Conservation (phyloP, 331 rosid genomes). For the Quercus phellos region DNA sequence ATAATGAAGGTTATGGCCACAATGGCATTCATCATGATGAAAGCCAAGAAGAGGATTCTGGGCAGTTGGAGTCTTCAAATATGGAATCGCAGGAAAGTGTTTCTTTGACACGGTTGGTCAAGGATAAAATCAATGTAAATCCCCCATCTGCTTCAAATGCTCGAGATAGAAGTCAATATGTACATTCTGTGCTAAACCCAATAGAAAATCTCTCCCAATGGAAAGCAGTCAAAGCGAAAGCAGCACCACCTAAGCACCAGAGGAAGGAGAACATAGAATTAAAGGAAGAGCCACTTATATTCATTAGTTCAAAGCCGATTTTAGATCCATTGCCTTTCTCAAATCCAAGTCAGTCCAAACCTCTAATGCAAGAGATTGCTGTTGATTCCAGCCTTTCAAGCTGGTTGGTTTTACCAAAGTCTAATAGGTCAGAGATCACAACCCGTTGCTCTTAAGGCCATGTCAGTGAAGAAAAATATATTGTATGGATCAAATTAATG, state of each 20-base stretch:
- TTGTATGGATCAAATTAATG: slow-evolving; percentile 8
- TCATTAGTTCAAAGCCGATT: slow-evolving; percentile 17
- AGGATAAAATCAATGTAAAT: slow-evolving; percentile 18
- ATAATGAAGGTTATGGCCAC: slow-evolving; percentile 8
- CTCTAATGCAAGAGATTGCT: slow-evolving; percentile 48
- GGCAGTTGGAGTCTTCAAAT: slow-evolving; percentile 11
- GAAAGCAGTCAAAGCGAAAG: slow-evolving; percentile 80
- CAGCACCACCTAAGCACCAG: slow-evolving; percentile 44
- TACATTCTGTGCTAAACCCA: slow-evolving; percentile 66
- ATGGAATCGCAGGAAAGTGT: background rate
- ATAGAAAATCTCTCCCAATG: slow-evolving; percentile 79
- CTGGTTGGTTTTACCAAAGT: slow-evolving; percentile 53
- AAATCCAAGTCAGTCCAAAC: slow-evolving; percentile 41
- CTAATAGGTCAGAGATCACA: slow-evolving; percentile 21
- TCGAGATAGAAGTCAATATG: slow-evolving; percentile 22
- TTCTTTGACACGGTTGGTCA: slow-evolving; percentile 5
- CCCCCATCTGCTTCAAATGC: slow-evolving; percentile 8
- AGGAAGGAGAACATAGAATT: slow-evolving; percentile 54
- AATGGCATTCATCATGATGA: slow-evolving; percentile 22
- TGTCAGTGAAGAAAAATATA: background rate
- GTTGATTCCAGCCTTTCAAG: slow-evolving; percentile 77
- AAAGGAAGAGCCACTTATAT: background rate
- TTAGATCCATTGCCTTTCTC: slow-evolving; percentile 27
- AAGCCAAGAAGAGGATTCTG: slow-evolving; percentile 22
- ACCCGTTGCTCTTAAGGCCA: slow-evolving; percentile 33